These are phyloP conservation scores for Trichophyton equinum DNA, from an alignment of 2,329 filamentous ascomycete species.

Conservation along the genomic window DNA sequence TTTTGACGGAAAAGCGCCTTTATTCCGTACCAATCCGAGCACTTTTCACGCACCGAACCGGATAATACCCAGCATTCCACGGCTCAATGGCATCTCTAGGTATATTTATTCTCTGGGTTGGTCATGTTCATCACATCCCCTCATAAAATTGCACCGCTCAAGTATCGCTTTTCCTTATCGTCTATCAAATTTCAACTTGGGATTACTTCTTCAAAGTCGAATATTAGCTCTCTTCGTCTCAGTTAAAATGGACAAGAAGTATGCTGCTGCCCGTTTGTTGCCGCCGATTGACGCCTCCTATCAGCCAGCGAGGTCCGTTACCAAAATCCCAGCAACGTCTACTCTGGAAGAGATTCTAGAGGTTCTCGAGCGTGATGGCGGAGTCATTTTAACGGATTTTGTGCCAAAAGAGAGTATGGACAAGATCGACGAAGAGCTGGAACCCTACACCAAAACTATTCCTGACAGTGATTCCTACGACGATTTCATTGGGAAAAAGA, in stretches of 20 bases:
- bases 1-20: no score
- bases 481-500: constrained; percentile 1
- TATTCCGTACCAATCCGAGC: no score
- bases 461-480: background rate
- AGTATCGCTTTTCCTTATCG: no score
- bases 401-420: background rate
- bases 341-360: constrained; percentile 2
- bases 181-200: background rate
- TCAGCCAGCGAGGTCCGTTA: background rate
- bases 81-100: no score
- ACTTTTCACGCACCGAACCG: no score
- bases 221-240: background rate
- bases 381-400: constrained; percentile 2
- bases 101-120: no score
- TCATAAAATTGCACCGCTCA: no score
- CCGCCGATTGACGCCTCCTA: constrained; percentile 1
- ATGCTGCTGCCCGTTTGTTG: background rate
- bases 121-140: no score
- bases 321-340: constrained; percentile 1
- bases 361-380: background rate
- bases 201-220: background rate
- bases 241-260: background rate
- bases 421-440: constrained; percentile 1
- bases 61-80: no score
- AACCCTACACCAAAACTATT: background rate